These are phyloP conservation scores for Ensete glaucum DNA, from an alignment of 176 grass and related monocot genomes.

Conservation along the genomic window DNA sequence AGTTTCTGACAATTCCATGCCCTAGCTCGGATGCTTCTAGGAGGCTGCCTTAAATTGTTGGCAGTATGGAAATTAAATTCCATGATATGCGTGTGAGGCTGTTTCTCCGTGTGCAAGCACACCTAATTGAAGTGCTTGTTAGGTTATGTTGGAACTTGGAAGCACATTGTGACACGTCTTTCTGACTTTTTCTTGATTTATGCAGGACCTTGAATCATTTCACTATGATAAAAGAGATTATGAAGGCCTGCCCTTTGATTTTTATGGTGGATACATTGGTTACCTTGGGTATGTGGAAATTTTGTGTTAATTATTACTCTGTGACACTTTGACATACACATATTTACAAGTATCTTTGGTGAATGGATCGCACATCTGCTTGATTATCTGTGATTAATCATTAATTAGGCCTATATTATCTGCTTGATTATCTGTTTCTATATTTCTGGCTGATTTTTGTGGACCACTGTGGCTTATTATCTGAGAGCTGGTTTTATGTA, in stretches of 20 bases:
- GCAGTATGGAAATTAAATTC: neutral
- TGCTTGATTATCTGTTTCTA: too few relatives aligned
- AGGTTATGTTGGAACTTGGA: neutral
- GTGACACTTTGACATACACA: neutral
- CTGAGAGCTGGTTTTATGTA: neutral
- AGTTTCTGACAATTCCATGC: neutral
- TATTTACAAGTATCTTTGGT: neutral
- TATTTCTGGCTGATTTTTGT: too few relatives aligned
- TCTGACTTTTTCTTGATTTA: conserved; percentile 13
- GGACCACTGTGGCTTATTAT: too few relatives aligned
- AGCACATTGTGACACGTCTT: neutral
- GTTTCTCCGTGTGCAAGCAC: neutral
- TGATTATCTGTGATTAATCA: neutral
- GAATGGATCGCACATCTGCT: neutral
- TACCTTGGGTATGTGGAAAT: conserved; percentile 63
- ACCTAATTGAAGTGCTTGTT: neutral
- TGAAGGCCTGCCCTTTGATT: conserved; percentile 85
- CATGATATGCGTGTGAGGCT: neutral
- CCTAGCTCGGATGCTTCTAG: neutral
- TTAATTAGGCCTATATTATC: neutral
- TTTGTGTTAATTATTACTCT: neutral
- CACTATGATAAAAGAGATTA: conserved; percentile 66
- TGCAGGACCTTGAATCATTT: conserved; percentile 77
- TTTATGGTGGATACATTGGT: conserved; percentile 87
- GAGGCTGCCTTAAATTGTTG: neutral